Conservation (phyloP, 2,329 filamentous ascomycete species). For the Cladosporium sp. region DNA sequence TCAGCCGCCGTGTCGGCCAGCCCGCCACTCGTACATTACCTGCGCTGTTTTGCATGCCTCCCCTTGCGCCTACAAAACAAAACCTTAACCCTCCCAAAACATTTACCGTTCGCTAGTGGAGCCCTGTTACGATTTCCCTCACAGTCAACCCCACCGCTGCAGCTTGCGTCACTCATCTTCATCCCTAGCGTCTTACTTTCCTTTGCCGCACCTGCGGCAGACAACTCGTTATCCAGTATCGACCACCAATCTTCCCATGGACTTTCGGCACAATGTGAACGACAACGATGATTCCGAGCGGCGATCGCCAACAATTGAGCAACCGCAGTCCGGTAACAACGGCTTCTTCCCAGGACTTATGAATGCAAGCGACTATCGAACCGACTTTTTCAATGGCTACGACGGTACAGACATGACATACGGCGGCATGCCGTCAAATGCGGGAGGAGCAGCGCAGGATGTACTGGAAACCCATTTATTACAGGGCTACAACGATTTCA, state of each 20-base stretch:
- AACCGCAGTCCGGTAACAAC: neutral
- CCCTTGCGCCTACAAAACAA: neutral
- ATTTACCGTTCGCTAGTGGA: neutral
- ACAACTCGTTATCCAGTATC: neutral
- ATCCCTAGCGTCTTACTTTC: neutral
- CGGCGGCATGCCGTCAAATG: neutral
- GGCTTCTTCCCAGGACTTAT: neutral
- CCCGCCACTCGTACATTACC: neutral
- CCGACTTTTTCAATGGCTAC: neutral
- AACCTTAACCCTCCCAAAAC: neutral
- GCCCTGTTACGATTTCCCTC: neutral
- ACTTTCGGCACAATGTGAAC: constrained; percentile 6
- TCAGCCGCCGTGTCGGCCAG: constrained; percentile 1
- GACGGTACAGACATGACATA: neutral
- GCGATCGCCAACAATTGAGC: neutral
- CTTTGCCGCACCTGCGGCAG: neutral
- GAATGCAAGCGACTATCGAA: neutral
- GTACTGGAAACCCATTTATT: neutral
- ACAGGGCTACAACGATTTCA: neutral
- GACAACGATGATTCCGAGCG: constrained; percentile 5
- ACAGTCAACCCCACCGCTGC: neutral
- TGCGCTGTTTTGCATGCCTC: neutral
- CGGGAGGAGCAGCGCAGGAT: neutral
- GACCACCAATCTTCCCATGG: neutral
- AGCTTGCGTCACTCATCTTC: neutral